A percentile compares a stretch with the other conserved stretches of the same genome.
Evolutionary conservation across 345 rosid genomes (phyloP).

Genomic region (Adansonia digitata): DNA sequence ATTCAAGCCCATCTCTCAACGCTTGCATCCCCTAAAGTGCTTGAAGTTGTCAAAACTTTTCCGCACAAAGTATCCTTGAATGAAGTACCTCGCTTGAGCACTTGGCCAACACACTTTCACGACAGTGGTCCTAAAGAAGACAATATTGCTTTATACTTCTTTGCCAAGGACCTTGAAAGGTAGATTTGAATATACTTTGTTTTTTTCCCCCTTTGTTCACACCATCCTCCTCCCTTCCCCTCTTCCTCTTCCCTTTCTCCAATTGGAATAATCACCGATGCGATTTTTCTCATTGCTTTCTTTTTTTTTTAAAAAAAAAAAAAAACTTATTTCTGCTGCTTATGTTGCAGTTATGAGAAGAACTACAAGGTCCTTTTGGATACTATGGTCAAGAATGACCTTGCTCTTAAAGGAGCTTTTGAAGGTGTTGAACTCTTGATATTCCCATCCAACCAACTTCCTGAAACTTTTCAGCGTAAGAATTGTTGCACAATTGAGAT

Average conservation of each 20-base stretch:
- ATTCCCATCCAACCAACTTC: slow-evolving; percentile 86
- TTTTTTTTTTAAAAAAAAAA: too few relatives aligned
- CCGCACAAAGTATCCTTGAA: slow-evolving; percentile 51
- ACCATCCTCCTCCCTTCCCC: background rate
- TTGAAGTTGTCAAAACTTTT: slow-evolving; percentile 50
- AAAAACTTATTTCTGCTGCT: slow-evolving; percentile 14
- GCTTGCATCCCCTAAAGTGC: slow-evolving; percentile 70
- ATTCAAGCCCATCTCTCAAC: slow-evolving; percentile 80
- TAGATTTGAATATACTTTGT: slow-evolving; percentile 14
- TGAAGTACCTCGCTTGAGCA: slow-evolving; percentile 74
- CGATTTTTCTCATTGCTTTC: background rate
- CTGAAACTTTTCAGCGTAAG: slow-evolving; percentile 86
- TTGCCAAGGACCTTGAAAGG: slow-evolving; percentile 89
- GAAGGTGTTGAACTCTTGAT: slow-evolving; percentile 75
- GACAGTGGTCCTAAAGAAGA: slow-evolving; percentile 68
- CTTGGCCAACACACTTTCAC: slow-evolving; percentile 86
- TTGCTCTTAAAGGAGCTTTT: slow-evolving; percentile 75
- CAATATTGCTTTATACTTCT: slow-evolving; percentile 91
- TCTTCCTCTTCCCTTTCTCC: background rate
- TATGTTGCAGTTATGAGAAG: slow-evolving; percentile 64
- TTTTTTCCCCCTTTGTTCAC: background rate
- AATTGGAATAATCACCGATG: background rate
- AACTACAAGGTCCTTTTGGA: slow-evolving; percentile 76
- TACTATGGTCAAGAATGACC: slow-evolving; percentile 69
- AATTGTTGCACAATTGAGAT: slow-evolving; percentile 8